phyloP scores from a whole-genome alignment of 345 rosid species.

The Eutrema japonicum region DNA sequence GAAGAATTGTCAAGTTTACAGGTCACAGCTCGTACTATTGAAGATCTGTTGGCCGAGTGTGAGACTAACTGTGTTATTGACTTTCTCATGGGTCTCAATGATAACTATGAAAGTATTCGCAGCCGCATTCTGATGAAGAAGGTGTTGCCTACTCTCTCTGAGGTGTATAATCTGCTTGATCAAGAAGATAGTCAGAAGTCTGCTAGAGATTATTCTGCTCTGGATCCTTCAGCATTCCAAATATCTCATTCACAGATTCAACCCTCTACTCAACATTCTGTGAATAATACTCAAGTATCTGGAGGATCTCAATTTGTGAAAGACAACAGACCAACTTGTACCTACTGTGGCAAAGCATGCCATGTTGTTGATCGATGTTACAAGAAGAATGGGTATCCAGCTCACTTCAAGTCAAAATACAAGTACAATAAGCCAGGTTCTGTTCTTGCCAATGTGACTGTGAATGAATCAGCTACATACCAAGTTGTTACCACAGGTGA shows the following conservation, averaged over 20 bases:
- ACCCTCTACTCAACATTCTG: no score
- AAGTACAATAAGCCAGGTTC: no score
- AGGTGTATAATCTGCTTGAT: no score
- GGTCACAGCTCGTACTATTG: background rate
- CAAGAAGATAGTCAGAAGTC: no score
- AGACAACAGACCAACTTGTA: no score
- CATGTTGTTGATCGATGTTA: no score
- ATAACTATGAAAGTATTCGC: background rate
- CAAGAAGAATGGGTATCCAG: no score
- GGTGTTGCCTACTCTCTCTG: background rate
- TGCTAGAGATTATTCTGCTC: background rate
- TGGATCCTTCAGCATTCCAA: background rate
- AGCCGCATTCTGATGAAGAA: background rate
- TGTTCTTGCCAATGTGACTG: background rate
- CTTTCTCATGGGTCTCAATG: background rate
- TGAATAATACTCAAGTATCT: no score
- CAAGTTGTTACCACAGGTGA: rapidly evolving
- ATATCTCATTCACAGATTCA: no score
- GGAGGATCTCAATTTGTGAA: no score
- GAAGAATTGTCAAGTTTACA: background rate
- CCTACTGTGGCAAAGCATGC: no score
- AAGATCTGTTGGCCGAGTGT: background rate
- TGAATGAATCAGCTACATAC: rapidly evolving
- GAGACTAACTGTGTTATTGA: background rate
- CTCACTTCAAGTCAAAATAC: no score